Percentiles rank a stretch among this genome's conserved stretches.
phyloP scores from a whole-genome alignment of 352 stramenopile species.

The Salisapilia sapeloensis region DNA sequence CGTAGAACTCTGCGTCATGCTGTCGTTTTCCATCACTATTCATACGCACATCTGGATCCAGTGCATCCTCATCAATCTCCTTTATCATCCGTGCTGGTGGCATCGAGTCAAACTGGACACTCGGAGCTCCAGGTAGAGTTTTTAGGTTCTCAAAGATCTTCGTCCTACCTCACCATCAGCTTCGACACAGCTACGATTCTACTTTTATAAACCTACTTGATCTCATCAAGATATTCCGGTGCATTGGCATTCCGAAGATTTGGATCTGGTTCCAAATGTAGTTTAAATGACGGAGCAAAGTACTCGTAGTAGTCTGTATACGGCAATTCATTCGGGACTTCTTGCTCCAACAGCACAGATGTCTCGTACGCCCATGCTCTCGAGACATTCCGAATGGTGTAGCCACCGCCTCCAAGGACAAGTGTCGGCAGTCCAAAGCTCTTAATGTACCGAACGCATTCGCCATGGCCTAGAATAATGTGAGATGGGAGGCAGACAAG shows the following conservation, averaged over 20 bases:
- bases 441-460: conserved; percentile 25
- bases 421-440: conserved; percentile 28
- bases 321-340: conserved; percentile 11
- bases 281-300: conserved; percentile 10
- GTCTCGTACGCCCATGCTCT: conserved; percentile 91
- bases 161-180: conserved; percentile 3
- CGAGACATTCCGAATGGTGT: conserved; percentile 43
- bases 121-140: conserved; percentile 6
- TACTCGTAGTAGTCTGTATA: conserved; percentile 19
- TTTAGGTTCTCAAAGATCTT: conserved; percentile 10
- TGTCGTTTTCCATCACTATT: conserved; percentile 5
- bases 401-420: conserved; percentile 30
- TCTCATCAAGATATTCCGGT: conserved; percentile 10
- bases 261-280: conserved; percentile 9
- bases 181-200: too few relatives aligned
- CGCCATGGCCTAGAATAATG: too few relatives aligned
- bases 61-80: conserved; percentile 7
- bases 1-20: conserved; percentile 9
- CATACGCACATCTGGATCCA: conserved; percentile 4
- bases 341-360: conserved; percentile 39
- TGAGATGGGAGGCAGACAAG: too few relatives aligned
- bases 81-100: conserved; percentile 3
- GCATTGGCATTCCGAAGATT: conserved; percentile 12
- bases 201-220: conserved; percentile 6
- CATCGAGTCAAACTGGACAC: conserved; percentile 7